Evolutionary conservation across 2,329 filamentous ascomycete genomes (phyloP).

Genomic region (Knufia fluminis): DNA sequence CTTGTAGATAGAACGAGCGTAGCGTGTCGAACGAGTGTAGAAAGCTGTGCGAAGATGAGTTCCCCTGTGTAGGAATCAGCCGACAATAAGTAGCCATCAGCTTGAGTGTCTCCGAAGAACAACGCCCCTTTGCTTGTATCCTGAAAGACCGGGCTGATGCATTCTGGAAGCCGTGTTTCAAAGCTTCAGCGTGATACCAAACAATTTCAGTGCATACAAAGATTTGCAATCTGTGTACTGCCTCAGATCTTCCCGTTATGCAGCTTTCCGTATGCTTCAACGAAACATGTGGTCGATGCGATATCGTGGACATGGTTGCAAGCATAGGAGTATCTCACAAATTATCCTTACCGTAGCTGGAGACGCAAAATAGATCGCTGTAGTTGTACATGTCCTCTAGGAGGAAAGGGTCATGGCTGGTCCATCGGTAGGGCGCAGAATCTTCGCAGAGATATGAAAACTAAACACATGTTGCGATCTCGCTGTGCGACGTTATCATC

Average conservation of each 20-base stretch:
- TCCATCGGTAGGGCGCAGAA: not conserved
- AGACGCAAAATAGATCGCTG: not conserved
- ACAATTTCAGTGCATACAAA: not conserved
- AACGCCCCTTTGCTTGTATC: not conserved
- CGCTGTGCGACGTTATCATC: too few relatives aligned
- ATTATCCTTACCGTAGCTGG: not conserved
- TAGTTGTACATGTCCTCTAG: not conserved
- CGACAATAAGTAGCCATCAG: too few relatives aligned
- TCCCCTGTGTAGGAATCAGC: too few relatives aligned
- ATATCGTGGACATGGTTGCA: not conserved
- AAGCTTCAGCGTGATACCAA: not conserved
- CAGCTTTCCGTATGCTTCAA: not conserved
- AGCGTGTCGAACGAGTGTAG: too few relatives aligned
- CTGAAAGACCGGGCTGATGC: not conserved
- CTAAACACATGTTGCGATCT: not conserved
- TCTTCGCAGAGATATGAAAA: not conserved
- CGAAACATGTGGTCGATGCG: not conserved
- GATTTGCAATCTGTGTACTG: slow-evolving; percentile 1
- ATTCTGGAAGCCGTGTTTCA: not conserved
- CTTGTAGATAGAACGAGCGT: too few relatives aligned
- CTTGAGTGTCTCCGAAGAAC: too few relatives aligned
- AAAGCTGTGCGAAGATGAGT: too few relatives aligned
- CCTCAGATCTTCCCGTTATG: not conserved
- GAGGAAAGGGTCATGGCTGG: not conserved
- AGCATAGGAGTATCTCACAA: not conserved